A percentile compares a stretch with the other conserved stretches of the same genome.
phyloP scores from a whole-genome alignment of 352 stramenopile species.

The Phytophthora litchii region DNA sequence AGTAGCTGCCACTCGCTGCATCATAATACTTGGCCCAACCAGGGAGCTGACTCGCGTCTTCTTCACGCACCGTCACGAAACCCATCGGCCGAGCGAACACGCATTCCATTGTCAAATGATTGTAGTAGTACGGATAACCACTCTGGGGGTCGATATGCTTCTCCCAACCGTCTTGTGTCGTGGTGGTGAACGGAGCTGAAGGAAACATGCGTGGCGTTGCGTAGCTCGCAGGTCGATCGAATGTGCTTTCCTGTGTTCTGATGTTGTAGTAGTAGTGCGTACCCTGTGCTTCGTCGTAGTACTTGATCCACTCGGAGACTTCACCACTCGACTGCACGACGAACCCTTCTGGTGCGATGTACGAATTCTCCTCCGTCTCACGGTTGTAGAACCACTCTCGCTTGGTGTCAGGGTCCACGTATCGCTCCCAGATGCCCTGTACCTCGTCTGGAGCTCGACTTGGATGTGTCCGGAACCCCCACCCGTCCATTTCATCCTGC shows the following conservation, averaged over 20 bases:
- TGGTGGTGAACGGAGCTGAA: not conserved
- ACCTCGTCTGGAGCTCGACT: slow-evolving; percentile 51
- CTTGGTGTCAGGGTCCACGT: slow-evolving; percentile 48
- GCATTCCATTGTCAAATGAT: slow-evolving; percentile 70
- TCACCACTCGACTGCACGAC: slow-evolving; percentile 3
- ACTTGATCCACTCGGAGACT: slow-evolving; percentile 54
- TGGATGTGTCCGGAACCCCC: slow-evolving; percentile 66
- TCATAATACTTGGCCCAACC: slow-evolving; percentile 70
- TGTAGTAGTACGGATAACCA: slow-evolving; percentile 81
- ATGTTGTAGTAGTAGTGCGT: slow-evolving; percentile 70
- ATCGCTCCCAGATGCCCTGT: slow-evolving; percentile 60
- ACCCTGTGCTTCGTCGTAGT: slow-evolving; percentile 64
- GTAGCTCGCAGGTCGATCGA: slow-evolving; percentile 34
- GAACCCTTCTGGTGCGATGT: slow-evolving; percentile 44
- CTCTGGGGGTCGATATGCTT: slow-evolving; percentile 57
- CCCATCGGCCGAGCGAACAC: slow-evolving; percentile 53
- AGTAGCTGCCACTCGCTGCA: slow-evolving; percentile 53
- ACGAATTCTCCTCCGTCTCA: slow-evolving; percentile 63
- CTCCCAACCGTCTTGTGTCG: slow-evolving; percentile 39
- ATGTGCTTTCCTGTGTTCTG: slow-evolving; percentile 42
- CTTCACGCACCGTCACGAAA: slow-evolving; percentile 32
- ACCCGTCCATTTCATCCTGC: slow-evolving; percentile 88
- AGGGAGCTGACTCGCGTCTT: not conserved
- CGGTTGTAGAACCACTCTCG: slow-evolving; percentile 80
- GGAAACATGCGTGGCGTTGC: slow-evolving; percentile 32